These are phyloP conservation scores for Myxozyma geophila DNA, from an alignment of 805 yeast genomes.

Conservation along the genomic window DNA sequence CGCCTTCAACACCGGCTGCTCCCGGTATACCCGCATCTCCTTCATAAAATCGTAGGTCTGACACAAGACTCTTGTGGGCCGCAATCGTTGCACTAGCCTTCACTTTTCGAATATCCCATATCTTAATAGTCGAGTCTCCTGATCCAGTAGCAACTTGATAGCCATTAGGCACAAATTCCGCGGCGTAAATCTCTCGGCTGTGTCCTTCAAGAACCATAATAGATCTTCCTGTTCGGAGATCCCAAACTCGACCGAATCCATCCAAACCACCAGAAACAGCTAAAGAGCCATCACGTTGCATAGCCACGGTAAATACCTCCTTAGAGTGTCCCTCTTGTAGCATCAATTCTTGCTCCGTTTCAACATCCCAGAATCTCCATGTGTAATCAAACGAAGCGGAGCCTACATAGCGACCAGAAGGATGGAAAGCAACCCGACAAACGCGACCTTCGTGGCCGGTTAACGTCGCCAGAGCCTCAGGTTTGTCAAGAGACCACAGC, in stretches of 20 bases:
- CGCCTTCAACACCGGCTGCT: conserved; percentile 42
- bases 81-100: conserved; percentile 56
- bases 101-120: conserved; percentile 81
- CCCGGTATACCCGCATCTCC: conserved; percentile 38
- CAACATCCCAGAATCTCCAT: conserved; percentile 86
- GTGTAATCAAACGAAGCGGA: conserved; percentile 83
- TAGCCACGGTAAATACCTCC: conserved; percentile 63
- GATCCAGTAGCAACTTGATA: conserved; percentile 79
- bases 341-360: conserved; percentile 54
- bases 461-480: conserved; percentile 39
- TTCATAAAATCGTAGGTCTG: conserved; percentile 62
- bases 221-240: conserved; percentile 74
- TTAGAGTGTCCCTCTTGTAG: conserved; percentile 87
- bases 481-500: conserved; percentile 44
- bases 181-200: conserved; percentile 66
- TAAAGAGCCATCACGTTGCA: conserved; percentile 77
- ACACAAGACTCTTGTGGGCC: conserved; percentile 74
- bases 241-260: conserved; percentile 78
- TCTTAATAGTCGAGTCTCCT: conserved; percentile 75
- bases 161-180: conserved; percentile 80
- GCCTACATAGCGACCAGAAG: conserved; percentile 58
- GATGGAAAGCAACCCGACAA: conserved; percentile 66
- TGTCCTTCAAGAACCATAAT: conserved; percentile 68
- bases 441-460: conserved; percentile 63
- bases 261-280: conserved; percentile 80